Evolutionary conservation across 2,329 filamentous ascomycete genomes (phyloP), one percentile per base, ranked within the genome.

Genomic region (Epichloe hybrida): DNA sequence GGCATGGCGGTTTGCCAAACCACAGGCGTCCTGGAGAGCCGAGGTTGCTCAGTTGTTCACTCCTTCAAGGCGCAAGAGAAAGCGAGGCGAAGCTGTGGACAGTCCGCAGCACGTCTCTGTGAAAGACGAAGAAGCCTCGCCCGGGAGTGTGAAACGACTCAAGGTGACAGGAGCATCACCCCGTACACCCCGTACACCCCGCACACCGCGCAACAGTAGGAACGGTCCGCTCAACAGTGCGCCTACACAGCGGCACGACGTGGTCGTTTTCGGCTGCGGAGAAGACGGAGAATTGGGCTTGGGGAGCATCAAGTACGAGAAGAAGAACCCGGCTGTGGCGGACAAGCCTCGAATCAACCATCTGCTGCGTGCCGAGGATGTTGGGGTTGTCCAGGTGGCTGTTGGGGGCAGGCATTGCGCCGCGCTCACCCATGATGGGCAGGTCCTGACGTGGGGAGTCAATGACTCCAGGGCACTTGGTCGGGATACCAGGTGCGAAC

Each of bases 401-500:
- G 72, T 76, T 39, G 81, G 81, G 41, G 79, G 79, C 50, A 83
- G 83, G 77, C 81, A 84, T 63, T 75, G 72, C 49, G 67, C 78
- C 49, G 80, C 78, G 3, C 64, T 84, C 50, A 83, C 80, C 37
- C 72, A 78, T 56, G 74, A 83, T 62, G 80, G 80, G 64, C 72
- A 74, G 56, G 75, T 84, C 55, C 64, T 81, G 46, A 81, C 79
- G 21, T 84, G 81, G 81, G 81, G 81, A 46, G 79, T 82, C 55
- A 84, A 84, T 61, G 79, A 84, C 56, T 76, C 81, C 55, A 76
- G 77, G 51, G 80, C 81, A 4, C 72, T 85, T 44, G 80, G 81
- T 15, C 71, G 81, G 57, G 71, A 76, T 54, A 83, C 57, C 9
- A 65, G 66, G 2, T 76, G 75, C 66, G 72, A 77, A 1, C 48